Evolutionary conservation across 352 stramenopile genomes (phyloP), one percentile per base, ranked within the genome.

Genomic region (Phytopythium chamaehyphon): DNA sequence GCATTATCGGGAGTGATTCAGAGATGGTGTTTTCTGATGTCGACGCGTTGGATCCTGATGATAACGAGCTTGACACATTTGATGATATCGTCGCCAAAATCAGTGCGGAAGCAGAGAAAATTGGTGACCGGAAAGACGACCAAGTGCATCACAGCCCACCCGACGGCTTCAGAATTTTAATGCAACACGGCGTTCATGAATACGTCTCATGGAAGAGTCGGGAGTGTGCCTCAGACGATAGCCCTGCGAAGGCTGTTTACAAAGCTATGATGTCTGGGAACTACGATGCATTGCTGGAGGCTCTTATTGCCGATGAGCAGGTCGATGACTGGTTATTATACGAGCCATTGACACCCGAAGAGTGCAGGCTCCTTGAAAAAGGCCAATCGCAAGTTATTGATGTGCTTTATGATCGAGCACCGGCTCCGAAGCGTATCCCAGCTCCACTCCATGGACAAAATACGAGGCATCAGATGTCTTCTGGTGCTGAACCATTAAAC

Each of bases 281-380:
- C 37, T 57, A 68, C 2, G 72, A 83, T 18, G 39, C 73, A 2
- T 46, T 80, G n/a, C 62, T 83, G 38, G 54, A 80, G 51, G 56
- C 61, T 28, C 53, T 83, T 18, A 64, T 71, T 15, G 64, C 61
- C 19, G 59, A 72, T 19, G 64, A 77, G 10, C 57, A 67, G 15
- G 56, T 52, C 23, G 69, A 80, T 31, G 69, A 80, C 9, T 83
- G 72, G 72, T 62, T 83, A 51, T 52, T 63, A 22, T 62, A 64
- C 24, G 59, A 69, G 18, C 49, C 62, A 10, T 46, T 49, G 1
- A 54, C 55, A 40, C 8, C 22, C 47, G 28, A 15, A 15, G 38
- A 39, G 37, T 8, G 40, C 43, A 24, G 22, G 8, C 9, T 15
- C n/a, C 2, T 33, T 18, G 18, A 46, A 8, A 22, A 45, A 23